Base-by-base conservation (phyloP, 2,329 filamentous ascomycete genomes). In the Didymella segeticola region DNA sequence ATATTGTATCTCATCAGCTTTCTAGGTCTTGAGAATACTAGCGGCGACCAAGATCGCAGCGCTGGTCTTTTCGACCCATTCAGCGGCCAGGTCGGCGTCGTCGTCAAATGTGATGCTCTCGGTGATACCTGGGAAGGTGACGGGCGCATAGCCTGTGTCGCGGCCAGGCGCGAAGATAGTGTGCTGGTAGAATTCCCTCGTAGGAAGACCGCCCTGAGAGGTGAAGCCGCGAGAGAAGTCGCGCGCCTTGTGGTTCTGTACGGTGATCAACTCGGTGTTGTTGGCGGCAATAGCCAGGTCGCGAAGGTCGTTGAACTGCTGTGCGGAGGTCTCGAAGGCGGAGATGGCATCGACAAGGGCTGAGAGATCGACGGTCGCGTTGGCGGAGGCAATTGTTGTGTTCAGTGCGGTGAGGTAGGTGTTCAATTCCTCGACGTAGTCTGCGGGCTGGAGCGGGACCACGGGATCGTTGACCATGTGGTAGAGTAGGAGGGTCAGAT, bases 141-240 rank as follows among this genome's bases (percentile, higher is more conserved):
- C 73, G 0, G 73, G 69, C 10, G 70, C 73, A 60, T 76, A 76
- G 8, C 73, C 72, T 0, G 72, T 75, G 50, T 76, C 73, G 14
- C 79, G 50, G 0, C 79, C 79, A 5, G 79, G 79, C 7, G 79
- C 78, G 52, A 79, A 80, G 17, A 80, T 72, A 8, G 78, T 69
- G 59, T 82, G 72, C 56, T 77, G 77, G 61, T 75, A 81, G 57
- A 78, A 80, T 56, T 77, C 73, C 12, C 79, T 62, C 2, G 71
- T 74, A 0, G 77, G 75, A 27, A 81, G 57, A 11, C 79, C 79
- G n/a, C 78, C 78, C 47, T 80, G 76, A 17, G 64, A 72, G 3
- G 77, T 75, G 53, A 81, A 81, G 0, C 76, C 78, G 7, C 79
- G 68, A 23, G 75, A 74, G 64, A 80, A 80, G 48, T 80, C 77